These are phyloP conservation scores for Umbellularia californica DNA, from an alignment of 164 flowering plant species.

Conservation along the genomic window DNA sequence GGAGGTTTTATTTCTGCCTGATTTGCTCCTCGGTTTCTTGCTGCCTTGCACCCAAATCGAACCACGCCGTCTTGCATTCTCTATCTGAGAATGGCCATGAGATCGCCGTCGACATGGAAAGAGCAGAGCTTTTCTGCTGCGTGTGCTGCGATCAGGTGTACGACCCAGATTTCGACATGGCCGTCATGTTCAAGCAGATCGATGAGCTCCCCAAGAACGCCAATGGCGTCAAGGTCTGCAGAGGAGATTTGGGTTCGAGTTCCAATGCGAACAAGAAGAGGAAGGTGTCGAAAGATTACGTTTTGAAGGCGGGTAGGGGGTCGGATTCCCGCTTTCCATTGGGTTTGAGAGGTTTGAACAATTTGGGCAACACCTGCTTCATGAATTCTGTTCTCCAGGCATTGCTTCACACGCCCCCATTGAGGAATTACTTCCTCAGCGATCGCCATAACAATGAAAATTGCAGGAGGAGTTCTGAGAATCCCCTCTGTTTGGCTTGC, in stretches of 20 bases:
- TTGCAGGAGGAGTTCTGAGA: constrained; percentile 31
- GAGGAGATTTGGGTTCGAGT: constrained; percentile 15
- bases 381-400: constrained; percentile 72
- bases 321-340: constrained; percentile 50
- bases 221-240: constrained; percentile 23
- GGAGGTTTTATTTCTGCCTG: constrained; percentile 66
- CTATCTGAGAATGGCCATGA: constrained; percentile 49
- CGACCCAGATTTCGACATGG: constrained; percentile 74
- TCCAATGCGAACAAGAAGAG: constrained; percentile 34
- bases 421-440: constrained; percentile 52
- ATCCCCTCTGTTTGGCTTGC: constrained; percentile 47
- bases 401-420: constrained; percentile 58
- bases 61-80: constrained; percentile 52
- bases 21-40: constrained; percentile 68
- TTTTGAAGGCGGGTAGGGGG: constrained; percentile 35
- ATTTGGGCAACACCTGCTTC: constrained; percentile 66
- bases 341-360: constrained; percentile 77
- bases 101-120: constrained; percentile 57
- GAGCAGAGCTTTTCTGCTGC: constrained; percentile 76
- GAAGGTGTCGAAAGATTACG: constrained; percentile 34
- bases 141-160: constrained; percentile 79
- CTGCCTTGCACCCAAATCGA: constrained; percentile 26
- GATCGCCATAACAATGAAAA: constrained; percentile 36
- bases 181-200: constrained; percentile 49
- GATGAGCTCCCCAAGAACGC: constrained; percentile 26